These are phyloP conservation scores for Backusella parvicylindrica DNA, from an alignment of 192 early-diverging fungal species.

Conservation along the genomic window DNA sequence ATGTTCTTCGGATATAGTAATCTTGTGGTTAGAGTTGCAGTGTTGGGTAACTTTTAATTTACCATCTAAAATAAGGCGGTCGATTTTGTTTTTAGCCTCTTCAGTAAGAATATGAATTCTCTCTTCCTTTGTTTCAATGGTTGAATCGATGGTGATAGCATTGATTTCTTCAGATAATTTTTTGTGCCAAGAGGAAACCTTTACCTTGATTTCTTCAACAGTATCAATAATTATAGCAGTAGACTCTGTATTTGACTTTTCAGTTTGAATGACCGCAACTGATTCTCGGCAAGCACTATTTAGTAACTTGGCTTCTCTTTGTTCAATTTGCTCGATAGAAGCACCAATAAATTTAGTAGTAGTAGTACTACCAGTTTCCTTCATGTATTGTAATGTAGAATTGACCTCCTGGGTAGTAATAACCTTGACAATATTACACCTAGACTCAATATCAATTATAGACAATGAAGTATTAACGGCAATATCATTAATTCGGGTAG, in stretches of 20 bases:
- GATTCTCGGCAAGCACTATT: not conserved
- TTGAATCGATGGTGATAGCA: not conserved
- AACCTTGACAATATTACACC: not conserved
- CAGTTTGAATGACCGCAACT: not conserved
- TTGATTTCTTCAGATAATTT: not conserved
- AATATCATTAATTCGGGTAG: conserved; percentile 15
- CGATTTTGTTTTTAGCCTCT: not conserved
- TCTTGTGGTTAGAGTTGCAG: not conserved
- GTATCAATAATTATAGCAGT: conserved; percentile 4
- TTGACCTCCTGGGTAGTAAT: conserved; percentile 5
- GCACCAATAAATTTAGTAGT: not conserved
- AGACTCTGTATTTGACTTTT: not conserved
- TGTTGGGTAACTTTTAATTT: not conserved
- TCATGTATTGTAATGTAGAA: not conserved
- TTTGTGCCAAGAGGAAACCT: not conserved
- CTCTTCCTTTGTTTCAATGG: not conserved
- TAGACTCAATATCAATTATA: not conserved
- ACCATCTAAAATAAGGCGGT: not conserved
- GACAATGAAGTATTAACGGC: not conserved
- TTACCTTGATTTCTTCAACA: conserved; percentile 2
- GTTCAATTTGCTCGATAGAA: not conserved
- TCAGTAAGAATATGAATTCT: not conserved
- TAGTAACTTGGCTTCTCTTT: conserved; percentile 4
- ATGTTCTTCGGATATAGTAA: not conserved
- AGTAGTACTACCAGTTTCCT: not conserved